Evolutionary conservation across 2,329 filamentous ascomycete species (phyloP).

Genomic region (Exophiala bonariae): DNA sequence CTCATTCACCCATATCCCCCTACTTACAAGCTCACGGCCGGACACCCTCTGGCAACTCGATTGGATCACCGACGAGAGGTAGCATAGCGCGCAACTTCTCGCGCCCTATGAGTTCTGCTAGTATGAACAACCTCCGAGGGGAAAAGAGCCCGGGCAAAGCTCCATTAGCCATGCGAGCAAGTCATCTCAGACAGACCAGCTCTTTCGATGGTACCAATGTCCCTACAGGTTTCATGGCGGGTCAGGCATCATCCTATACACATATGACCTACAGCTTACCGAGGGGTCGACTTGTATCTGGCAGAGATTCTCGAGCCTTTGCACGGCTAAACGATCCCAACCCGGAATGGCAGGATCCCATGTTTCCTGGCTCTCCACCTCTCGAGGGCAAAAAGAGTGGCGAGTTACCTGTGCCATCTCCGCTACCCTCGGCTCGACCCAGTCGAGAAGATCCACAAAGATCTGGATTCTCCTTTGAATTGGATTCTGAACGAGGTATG

Average conservation of each 20-base stretch:
- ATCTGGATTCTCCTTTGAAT: constrained; percentile 23
- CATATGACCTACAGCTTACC: constrained; percentile 85
- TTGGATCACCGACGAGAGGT: constrained; percentile 56
- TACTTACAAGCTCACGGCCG: constrained; percentile 63
- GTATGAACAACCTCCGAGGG: constrained; percentile 32
- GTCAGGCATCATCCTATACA: constrained; percentile 68
- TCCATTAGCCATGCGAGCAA: constrained; percentile 12
- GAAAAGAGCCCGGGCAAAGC: constrained; percentile 23
- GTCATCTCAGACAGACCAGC: constrained; percentile 17
- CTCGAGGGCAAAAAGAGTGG: constrained; percentile 22
- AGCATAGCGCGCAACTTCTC: constrained; percentile 74
- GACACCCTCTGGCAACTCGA: constrained; percentile 83
- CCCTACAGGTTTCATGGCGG: constrained; percentile 22
- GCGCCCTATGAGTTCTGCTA: constrained; percentile 73
- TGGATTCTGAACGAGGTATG: constrained; percentile 14
- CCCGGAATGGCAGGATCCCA: constrained; percentile 65
- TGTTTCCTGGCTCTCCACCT: constrained; percentile 42
- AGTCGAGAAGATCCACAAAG: constrained; percentile 20
- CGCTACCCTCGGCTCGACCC: constrained; percentile 16
- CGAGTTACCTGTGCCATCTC: constrained; percentile 17
- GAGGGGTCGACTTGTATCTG: constrained; percentile 73
- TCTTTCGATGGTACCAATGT: constrained; percentile 27
- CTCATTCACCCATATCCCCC: constrained; percentile 65
- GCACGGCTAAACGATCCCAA: constrained; percentile 56
- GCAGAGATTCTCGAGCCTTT: constrained; percentile 61